A percentile compares a stretch with the other conserved stretches of the same genome.
These are phyloP conservation scores for Nyssa sinensis DNA, from an alignment of 148 eudicot species.

Conservation along the genomic window DNA sequence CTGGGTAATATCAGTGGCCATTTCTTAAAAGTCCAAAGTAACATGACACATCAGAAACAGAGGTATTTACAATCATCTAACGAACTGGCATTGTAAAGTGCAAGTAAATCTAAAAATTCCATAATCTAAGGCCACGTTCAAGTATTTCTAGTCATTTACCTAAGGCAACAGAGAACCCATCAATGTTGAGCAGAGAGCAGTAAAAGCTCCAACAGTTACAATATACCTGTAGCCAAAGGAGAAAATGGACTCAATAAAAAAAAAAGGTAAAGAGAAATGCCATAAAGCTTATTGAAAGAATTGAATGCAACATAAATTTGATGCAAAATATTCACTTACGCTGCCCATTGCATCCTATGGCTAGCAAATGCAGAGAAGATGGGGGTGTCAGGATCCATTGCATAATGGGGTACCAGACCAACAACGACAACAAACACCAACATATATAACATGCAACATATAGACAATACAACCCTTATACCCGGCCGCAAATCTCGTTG, in stretches of 20 bases:
- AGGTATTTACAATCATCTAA: background rate
- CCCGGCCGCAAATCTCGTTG: slow-evolving; percentile 90
- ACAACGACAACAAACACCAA: slow-evolving; percentile 87
- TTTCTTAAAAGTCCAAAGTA: no score
- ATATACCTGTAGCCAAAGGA: slow-evolving; percentile 54
- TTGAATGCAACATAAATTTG: slow-evolving; percentile 3
- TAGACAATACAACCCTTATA: slow-evolving; percentile 69
- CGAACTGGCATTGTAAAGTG: background rate
- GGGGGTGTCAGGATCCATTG: slow-evolving; percentile 95
- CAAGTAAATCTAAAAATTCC: background rate
- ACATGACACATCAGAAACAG: background rate
- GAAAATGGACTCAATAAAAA: slow-evolving; percentile 4
- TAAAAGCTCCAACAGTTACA: slow-evolving; percentile 80
- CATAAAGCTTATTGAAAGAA: background rate
- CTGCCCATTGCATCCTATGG: slow-evolving; percentile 94
- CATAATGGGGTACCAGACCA: slow-evolving; percentile 88
- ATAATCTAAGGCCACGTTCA: no score
- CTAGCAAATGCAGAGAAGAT: slow-evolving; percentile 88
- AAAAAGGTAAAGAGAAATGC: slow-evolving; percentile 1
- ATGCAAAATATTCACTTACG: slow-evolving; percentile 54
- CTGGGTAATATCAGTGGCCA: no score
- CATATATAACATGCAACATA: slow-evolving; percentile 90
- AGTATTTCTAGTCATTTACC: slow-evolving; percentile 31
- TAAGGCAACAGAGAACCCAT: slow-evolving; percentile 96
- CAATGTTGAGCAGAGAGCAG: slow-evolving; percentile 87